These are phyloP conservation scores for Chalciporus chontae DNA, from an alignment of 768 basidiomycete species.

Conservation along the genomic window DNA sequence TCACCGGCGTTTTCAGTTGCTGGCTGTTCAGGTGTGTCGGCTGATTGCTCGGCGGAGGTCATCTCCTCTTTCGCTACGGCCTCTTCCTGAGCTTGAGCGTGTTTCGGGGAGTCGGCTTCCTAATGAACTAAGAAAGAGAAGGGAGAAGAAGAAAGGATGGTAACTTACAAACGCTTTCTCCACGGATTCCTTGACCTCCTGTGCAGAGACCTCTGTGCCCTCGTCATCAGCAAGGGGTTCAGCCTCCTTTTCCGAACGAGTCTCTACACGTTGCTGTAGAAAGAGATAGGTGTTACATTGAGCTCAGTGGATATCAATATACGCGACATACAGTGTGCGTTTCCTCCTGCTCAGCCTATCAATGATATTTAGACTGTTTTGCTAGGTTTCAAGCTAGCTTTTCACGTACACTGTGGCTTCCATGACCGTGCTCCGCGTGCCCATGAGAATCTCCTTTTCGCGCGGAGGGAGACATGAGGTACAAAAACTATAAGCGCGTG, in stretches of 20 bases:
- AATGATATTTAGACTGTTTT: slow-evolving; percentile 12
- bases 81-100: slow-evolving; percentile 28
- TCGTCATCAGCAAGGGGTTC: slow-evolving; percentile 28
- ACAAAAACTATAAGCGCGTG: slow-evolving; percentile 22
- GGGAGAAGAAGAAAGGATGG: background rate
- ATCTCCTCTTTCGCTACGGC: slow-evolving; percentile 7
- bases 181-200: slow-evolving; percentile 32
- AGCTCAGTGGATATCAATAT: background rate
- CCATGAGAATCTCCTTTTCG: slow-evolving; percentile 18
- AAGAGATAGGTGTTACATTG: background rate
- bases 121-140: slow-evolving; percentile 12
- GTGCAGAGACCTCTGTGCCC: slow-evolving; percentile 25
- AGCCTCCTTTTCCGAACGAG: slow-evolving; percentile 4
- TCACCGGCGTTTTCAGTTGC: background rate
- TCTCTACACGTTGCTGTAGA: slow-evolving; percentile 17
- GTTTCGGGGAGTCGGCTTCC: slow-evolving; percentile 31
- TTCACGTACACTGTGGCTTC: slow-evolving; percentile 21
- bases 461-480: slow-evolving; percentile 31
- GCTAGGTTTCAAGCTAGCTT: background rate
- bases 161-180: slow-evolving; percentile 24
- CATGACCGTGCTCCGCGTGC: slow-evolving; percentile 21
- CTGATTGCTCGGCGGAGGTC: slow-evolving; percentile 2
- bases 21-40: background rate
- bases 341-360: slow-evolving; percentile 15
- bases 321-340: slow-evolving; percentile 15